Percentiles rank a stretch among this genome's conserved stretches.
These are phyloP conservation scores for Penicillium sp. DNA, from an alignment of 2,329 filamentous ascomycete genomes.

Conservation along the genomic window DNA sequence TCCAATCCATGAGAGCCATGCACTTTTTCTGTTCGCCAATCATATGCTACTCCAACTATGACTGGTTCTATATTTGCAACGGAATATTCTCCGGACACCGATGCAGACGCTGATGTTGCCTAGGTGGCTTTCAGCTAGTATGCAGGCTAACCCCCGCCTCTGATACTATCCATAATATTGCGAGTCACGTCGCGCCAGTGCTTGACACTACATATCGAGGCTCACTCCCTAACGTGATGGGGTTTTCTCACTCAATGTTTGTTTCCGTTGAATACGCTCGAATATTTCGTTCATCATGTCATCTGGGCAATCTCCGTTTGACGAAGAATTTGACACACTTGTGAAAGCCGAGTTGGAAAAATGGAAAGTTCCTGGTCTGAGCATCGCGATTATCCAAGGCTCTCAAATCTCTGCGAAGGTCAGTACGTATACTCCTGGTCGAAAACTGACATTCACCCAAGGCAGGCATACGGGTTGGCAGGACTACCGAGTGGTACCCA, in stretches of 20 bases:
- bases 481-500: constrained; percentile 18
- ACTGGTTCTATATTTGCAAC: not conserved
- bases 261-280: not conserved
- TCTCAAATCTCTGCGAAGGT: constrained; percentile 29
- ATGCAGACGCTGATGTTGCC: not conserved
- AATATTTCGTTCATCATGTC: not conserved
- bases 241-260: not conserved
- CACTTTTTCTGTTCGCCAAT: too few relatives aligned
- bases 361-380: constrained; percentile 33
- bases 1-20: too few relatives aligned
- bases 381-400: constrained; percentile 28
- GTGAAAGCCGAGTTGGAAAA: constrained; percentile 21
- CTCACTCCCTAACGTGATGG: not conserved
- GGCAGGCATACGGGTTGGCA: constrained; percentile 31
- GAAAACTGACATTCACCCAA: not conserved
- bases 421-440: not conserved
- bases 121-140: not conserved
- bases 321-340: constrained; percentile 17
- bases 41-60: too few relatives aligned
- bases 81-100: not conserved
- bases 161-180: not conserved
- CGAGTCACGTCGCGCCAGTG: too few relatives aligned
- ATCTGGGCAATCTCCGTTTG: not conserved
- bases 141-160: too few relatives aligned
- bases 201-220: too few relatives aligned